These are phyloP conservation scores for Lentinula guzmanii DNA, from an alignment of 768 basidiomycete species.

Conservation along the genomic window DNA sequence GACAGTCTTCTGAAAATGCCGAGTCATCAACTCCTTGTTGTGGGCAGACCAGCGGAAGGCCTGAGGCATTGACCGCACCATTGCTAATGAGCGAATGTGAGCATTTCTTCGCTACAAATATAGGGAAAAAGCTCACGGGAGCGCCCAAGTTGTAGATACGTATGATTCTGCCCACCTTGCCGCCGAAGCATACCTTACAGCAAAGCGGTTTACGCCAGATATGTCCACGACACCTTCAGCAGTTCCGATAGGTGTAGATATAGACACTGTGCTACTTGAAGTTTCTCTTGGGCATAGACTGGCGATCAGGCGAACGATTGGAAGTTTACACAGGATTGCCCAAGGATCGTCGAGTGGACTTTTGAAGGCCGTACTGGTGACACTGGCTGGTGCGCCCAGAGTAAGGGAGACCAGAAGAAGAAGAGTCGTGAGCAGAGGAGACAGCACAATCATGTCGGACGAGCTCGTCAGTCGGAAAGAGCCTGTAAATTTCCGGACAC, in stretches of 20 bases:
- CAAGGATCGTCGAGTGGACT: neutral
- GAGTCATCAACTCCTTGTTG: constrained; percentile 49
- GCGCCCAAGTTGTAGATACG: constrained; percentile 47
- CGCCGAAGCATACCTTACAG: constrained; percentile 63
- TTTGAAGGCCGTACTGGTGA: neutral
- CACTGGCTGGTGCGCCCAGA: neutral
- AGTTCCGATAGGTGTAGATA: constrained; percentile 47
- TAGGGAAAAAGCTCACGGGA: constrained; percentile 43
- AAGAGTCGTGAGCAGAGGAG: neutral
- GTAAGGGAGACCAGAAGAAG: neutral
- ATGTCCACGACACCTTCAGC: constrained; percentile 48
- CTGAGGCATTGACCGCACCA: constrained; percentile 41
- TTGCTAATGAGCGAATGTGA: constrained; percentile 29
- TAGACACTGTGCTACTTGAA: constrained; percentile 5
- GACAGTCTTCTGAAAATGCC: constrained; percentile 69
- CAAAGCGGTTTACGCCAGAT: constrained; percentile 47
- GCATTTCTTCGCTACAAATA: neutral
- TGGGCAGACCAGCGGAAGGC: constrained; percentile 66
- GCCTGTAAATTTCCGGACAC: neutral
- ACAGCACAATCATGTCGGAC: constrained; percentile 1
- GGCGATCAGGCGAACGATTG: neutral
- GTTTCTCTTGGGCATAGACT: neutral
- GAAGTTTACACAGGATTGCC: neutral
- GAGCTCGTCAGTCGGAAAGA: neutral
- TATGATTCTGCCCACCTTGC: constrained; percentile 55